Evolutionary conservation across 805 yeast species (phyloP).

Genomic region (fission yeast (Schizosaccharomyces pombe)): ASM294v3 CU329670.1:5455001-5455500

Average conservation of each 20-base stretch:
- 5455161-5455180: conserved; percentile 18
- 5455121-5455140: neutral
- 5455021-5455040: conserved; percentile 8
- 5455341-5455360: conserved; percentile 23
- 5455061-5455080: conserved; percentile 22
- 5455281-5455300: conserved; percentile 23
- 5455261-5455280: conserved; percentile 23
- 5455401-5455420: conserved; percentile 23
- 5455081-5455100: conserved; percentile 24
- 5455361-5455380: conserved; percentile 28
- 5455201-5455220: conserved; percentile 24
- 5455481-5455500: conserved; percentile 32
- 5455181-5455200: conserved; percentile 23
- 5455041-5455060: conserved; percentile 12
- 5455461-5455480: conserved; percentile 22
- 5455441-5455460: conserved; percentile 25
- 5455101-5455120: conserved; percentile 23
- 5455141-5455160: neutral
- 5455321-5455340: conserved; percentile 20
- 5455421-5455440: conserved; percentile 24
- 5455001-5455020: neutral
- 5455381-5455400: conserved; percentile 29
- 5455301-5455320: conserved; percentile 23
- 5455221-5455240: conserved; percentile 24
- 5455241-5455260: conserved; percentile 22